Percentiles rank a stretch among this genome's conserved stretches.
phyloP scores from a whole-genome alignment of 148 eudicot species.

The Salicornia ramosissima region DNA sequence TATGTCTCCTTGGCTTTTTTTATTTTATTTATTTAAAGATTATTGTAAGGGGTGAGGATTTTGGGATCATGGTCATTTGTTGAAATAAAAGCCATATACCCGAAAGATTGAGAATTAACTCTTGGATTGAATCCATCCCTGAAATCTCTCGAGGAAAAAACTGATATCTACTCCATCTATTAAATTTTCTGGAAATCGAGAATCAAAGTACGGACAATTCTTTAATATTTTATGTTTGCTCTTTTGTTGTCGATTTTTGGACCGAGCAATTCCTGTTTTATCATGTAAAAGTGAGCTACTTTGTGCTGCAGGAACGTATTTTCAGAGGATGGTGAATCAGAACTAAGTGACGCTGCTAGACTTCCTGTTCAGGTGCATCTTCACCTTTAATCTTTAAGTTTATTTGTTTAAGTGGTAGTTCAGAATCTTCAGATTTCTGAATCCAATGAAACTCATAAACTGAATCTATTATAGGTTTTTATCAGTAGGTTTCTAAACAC shows the following conservation, averaged over 20 bases:
- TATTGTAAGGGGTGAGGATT: not conserved
- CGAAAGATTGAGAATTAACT: not conserved
- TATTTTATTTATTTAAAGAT: not conserved
- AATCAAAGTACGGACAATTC: not conserved
- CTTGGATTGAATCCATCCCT: not conserved
- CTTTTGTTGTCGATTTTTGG: not conserved
- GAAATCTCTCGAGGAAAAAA: not conserved
- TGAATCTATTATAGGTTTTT: not conserved
- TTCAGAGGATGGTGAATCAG: slow-evolving; percentile 64
- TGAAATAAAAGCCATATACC: not conserved
- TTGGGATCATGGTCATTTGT: not conserved
- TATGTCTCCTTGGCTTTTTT: not conserved
- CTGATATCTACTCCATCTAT: not conserved
- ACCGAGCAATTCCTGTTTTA: not conserved
- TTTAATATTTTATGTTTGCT: not conserved
- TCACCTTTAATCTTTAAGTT: slow-evolving; percentile 17
- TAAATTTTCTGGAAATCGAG: not conserved
- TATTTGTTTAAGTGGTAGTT: too few species aligned
- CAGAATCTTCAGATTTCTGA: not conserved
- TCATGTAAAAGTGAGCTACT: not conserved
- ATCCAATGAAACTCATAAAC: not conserved
- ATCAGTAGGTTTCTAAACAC: not conserved
- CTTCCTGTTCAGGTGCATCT: slow-evolving; percentile 69
- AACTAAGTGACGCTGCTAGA: slow-evolving; percentile 60
- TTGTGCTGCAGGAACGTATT: slow-evolving; percentile 63